Conservation (phyloP, 768 basidiomycete genomes). For the Agrocybe praecox region DNA sequence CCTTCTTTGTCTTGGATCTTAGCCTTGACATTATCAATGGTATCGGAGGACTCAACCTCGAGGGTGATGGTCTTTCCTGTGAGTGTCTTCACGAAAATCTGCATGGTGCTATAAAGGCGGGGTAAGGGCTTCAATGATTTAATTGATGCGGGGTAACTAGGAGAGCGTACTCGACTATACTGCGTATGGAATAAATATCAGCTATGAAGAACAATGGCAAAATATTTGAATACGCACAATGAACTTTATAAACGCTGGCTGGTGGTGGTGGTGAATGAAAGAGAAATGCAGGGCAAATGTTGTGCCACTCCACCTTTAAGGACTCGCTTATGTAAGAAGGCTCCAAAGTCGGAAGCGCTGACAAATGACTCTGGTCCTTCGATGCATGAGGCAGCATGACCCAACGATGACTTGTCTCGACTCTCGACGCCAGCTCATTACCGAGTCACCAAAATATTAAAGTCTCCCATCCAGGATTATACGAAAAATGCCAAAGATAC, state of each 20-base stretch:
- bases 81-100: conserved; percentile 35
- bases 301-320: conserved; percentile 15
- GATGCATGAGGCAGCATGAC: no score
- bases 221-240: conserved; percentile 3
- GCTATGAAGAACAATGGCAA: background rate
- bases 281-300: conserved; percentile 13
- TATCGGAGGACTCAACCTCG: conserved; percentile 21
- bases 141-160: conserved; percentile 5
- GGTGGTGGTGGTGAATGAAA: conserved; percentile 16
- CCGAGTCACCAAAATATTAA: no score
- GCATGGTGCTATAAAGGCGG: conserved; percentile 22
- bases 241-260: background rate
- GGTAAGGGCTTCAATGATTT: conserved; percentile 1
- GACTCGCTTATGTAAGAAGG: conserved; percentile 15
- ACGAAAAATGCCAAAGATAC: no score
- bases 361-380: background rate
- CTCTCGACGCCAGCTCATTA: no score
- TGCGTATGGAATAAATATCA: background rate
- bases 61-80: conserved; percentile 26
- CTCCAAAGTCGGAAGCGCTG: conserved; percentile 2
- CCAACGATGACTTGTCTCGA: no score
- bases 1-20: conserved; percentile 27
- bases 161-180: conserved; percentile 9
- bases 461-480: no score
- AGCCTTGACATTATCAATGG: conserved; percentile 69